Conservation (phyloP, 768 basidiomycete genomes). For the Podaxis mareebaensis region DNA sequence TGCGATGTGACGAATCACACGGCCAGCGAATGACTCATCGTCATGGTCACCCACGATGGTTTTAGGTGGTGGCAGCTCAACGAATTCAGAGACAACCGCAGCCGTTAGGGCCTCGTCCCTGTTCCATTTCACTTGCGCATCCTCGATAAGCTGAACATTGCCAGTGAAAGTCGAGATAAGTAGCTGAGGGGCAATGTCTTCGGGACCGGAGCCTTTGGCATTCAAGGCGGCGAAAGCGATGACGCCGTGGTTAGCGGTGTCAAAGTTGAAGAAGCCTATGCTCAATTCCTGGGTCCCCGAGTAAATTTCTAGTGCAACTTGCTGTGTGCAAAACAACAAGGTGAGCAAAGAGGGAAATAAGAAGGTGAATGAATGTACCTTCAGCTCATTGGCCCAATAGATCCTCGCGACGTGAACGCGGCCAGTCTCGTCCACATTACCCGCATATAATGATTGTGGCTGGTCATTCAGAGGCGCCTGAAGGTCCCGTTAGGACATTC, state of each 20-base stretch:
- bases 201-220: background rate
- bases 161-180: slow-evolving; percentile 80
- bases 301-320: slow-evolving; percentile 53
- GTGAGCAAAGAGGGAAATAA: slow-evolving; percentile 6
- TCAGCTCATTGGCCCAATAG: slow-evolving; percentile 60
- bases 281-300: background rate
- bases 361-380: slow-evolving; percentile 38
- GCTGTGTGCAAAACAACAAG: slow-evolving; percentile 2
- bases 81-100: slow-evolving; percentile 63
- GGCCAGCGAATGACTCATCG: slow-evolving; percentile 48
- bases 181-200: slow-evolving; percentile 48
- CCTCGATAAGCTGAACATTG: slow-evolving; percentile 29
- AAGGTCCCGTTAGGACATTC: background rate
- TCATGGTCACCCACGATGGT: slow-evolving; percentile 36
- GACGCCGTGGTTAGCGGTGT: slow-evolving; percentile 17
- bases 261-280: slow-evolving; percentile 11
- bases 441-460: slow-evolving; percentile 56
- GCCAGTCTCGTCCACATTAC: slow-evolving; percentile 51
- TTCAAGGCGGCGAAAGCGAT: slow-evolving; percentile 15
- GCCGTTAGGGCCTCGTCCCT: slow-evolving; percentile 79
- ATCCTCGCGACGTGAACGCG: slow-evolving; percentile 59
- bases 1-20: slow-evolving; percentile 55
- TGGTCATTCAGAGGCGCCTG: slow-evolving; percentile 44
- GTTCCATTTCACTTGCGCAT: slow-evolving; percentile 63
- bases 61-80: slow-evolving; percentile 69